Evolutionary conservation across 2,329 filamentous ascomycete genomes (phyloP), one percentile per base, ranked within the genome.

Genomic region (Colletotrichum sp.): DNA sequence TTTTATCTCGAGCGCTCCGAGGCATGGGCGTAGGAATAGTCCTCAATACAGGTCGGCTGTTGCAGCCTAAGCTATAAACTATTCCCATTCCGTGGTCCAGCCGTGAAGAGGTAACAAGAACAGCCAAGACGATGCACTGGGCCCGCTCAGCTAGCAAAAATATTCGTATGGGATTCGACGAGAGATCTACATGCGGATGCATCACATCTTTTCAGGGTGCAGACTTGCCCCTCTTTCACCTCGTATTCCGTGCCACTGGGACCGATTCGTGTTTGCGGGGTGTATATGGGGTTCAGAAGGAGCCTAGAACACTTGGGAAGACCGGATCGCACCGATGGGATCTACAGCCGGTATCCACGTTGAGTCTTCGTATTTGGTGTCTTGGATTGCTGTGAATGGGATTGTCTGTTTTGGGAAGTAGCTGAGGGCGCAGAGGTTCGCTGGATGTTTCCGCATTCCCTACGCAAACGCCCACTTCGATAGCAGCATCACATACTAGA

Each of bases 1-100:
- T 72, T 67, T 67, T 60, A 72, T 69, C 60, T 76, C 63, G 69
- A 72, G 32, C 67, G 72, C 72, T 68, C 72, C 75, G 52, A 71
- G 55, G 62, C 32, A 73, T 59, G 66, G 62, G 66, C 52, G 67
- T 62, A 76, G 71, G 62, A 76, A 55, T 66, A 77, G 67, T 77
- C 67, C 60, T 71, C 66, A 77, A 77, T 77, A 57, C 75, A 77
- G 60, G 72, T 70, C 67, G 71, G 75, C 75, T 62, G 26, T 67
- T 39, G 63, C n/a, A 66, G 62, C 75, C 30, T 65, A 34, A 65
- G 52, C 64, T 57, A 52, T 52, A 34, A 55, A 32, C 18, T 67
- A 52, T 18, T 39, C 24, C 21, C n/a, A 13, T 30, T 75, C 21
- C 18, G 7, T 44, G 57, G 21, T 34, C 24, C 30, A 52, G n/a